A percentile compares a stretch with the other conserved stretches of the same genome.
Conservation (phyloP, 306 rosid genomes). For the Aeschynomene evenia region DNA sequence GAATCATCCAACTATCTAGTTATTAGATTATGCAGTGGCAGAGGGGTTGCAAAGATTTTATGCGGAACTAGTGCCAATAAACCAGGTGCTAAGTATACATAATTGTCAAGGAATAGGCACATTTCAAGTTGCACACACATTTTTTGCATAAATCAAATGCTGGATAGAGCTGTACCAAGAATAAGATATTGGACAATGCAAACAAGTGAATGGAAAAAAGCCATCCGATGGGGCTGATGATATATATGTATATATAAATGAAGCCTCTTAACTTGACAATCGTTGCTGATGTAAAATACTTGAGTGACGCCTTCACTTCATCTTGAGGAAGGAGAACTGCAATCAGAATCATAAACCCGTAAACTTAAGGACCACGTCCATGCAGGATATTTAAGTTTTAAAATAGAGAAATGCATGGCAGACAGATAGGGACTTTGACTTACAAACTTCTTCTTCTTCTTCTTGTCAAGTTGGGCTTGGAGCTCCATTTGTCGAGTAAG, state of each 20-base stretch:
- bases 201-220: slow-evolving; percentile 22
- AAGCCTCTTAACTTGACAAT: slow-evolving; percentile 36
- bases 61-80: neutral
- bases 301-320: slow-evolving; percentile 28
- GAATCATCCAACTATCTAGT: neutral
- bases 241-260: too few relatives aligned
- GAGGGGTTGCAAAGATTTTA: neutral
- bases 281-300: neutral
- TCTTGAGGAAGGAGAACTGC: slow-evolving; percentile 61
- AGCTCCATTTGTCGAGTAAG: slow-evolving; percentile 55
- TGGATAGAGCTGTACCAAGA: slow-evolving; percentile 17
- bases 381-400: neutral
- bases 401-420: neutral
- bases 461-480: slow-evolving; percentile 61
- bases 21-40: neutral
- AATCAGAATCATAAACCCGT: slow-evolving; percentile 26
- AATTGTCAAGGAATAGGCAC: slow-evolving; percentile 29
- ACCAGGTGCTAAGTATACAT: slow-evolving; percentile 31
- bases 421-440: slow-evolving; percentile 16
- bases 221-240: slow-evolving; percentile 33
- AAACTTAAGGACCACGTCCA: neutral
- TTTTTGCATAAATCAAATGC: slow-evolving; percentile 11
- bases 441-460: slow-evolving; percentile 75
- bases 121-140: slow-evolving; percentile 34
- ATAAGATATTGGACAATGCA: slow-evolving; percentile 22